These are phyloP conservation scores for Lagenaria siceraria DNA, from an alignment of 306 rosid species.

Conservation along the genomic window DNA sequence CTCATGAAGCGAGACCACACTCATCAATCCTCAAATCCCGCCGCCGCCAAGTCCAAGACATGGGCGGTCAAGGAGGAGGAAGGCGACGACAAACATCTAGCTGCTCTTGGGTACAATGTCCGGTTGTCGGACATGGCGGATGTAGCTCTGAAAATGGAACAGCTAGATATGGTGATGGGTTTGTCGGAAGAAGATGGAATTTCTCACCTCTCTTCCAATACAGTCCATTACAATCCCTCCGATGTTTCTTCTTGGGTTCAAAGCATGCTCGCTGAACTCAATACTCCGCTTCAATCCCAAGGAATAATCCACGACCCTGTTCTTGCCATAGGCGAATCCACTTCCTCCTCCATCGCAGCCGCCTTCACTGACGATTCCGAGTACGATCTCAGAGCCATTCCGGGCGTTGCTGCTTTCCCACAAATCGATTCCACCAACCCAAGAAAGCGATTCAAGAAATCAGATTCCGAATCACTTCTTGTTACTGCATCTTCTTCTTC, in stretches of 20 bases:
- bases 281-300: conserved; percentile 19
- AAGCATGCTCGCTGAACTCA: conserved; percentile 58
- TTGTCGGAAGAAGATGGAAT: conserved; percentile 52
- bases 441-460: conserved; percentile 29
- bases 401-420: conserved; percentile 50
- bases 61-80: conserved; percentile 24
- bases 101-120: conserved; percentile 66
- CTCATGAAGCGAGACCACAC: conserved; percentile 25
- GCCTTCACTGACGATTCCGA: conserved; percentile 52
- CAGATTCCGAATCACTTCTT: background rate
- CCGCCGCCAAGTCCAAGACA: conserved; percentile 18
- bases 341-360: background rate
- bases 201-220: conserved; percentile 47
- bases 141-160: conserved; percentile 69
- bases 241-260: conserved; percentile 78
- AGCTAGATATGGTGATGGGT: conserved; percentile 67
- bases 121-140: conserved; percentile 61
- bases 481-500: background rate
- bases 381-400: conserved; percentile 72
- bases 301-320: conserved; percentile 19
- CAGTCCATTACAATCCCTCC: conserved; percentile 69
- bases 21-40: background rate
- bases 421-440: background rate
- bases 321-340: conserved; percentile 6
- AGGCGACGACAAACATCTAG: conserved; percentile 52